Conservation (phyloP, 2,329 filamentous ascomycete genomes). For the Arthrobotrys musiformis region DNA sequence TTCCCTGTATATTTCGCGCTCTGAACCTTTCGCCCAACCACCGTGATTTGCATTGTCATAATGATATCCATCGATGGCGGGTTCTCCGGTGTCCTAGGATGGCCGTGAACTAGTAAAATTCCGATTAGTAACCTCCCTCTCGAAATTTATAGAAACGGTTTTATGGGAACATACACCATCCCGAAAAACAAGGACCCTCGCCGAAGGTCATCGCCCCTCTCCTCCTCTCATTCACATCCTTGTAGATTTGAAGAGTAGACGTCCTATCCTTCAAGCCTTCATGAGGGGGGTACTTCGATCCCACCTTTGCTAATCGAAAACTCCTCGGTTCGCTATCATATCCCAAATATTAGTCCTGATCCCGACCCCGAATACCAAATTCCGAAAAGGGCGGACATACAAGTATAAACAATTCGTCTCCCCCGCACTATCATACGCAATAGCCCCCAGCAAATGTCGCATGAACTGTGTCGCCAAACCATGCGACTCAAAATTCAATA, state of each 20-base stretch:
- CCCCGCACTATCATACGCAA: slow-evolving; percentile 33
- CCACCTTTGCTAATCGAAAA: slow-evolving; percentile 43
- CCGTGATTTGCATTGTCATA: slow-evolving; percentile 49
- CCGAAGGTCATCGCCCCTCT: slow-evolving; percentile 36
- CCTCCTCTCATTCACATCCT: slow-evolving; percentile 52
- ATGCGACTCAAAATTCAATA: slow-evolving; percentile 50
- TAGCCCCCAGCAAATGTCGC: slow-evolving; percentile 47
- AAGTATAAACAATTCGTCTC: slow-evolving; percentile 51
- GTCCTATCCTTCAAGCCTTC: slow-evolving; percentile 48
- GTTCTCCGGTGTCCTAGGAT: slow-evolving; percentile 30
- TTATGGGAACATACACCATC: slow-evolving; percentile 41
- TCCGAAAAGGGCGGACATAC: slow-evolving; percentile 8
- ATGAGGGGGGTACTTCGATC: slow-evolving; percentile 38
- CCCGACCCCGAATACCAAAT: not conserved
- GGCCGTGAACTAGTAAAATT: slow-evolving; percentile 51
- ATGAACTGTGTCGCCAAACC: slow-evolving; percentile 41
- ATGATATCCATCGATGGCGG: slow-evolving; percentile 54
- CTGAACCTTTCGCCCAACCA: slow-evolving; percentile 49
- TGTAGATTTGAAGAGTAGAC: slow-evolving; percentile 43
- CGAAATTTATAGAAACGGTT: not conserved
- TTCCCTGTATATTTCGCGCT: slow-evolving; percentile 35
- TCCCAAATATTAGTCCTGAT: not conserved
- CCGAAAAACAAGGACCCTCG: slow-evolving; percentile 46
- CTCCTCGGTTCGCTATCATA: slow-evolving; percentile 43
- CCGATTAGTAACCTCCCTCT: not conserved